Evolutionary conservation across 306 rosid species (phyloP).

Genomic region (Cyclanthera cordifolia): DNA sequence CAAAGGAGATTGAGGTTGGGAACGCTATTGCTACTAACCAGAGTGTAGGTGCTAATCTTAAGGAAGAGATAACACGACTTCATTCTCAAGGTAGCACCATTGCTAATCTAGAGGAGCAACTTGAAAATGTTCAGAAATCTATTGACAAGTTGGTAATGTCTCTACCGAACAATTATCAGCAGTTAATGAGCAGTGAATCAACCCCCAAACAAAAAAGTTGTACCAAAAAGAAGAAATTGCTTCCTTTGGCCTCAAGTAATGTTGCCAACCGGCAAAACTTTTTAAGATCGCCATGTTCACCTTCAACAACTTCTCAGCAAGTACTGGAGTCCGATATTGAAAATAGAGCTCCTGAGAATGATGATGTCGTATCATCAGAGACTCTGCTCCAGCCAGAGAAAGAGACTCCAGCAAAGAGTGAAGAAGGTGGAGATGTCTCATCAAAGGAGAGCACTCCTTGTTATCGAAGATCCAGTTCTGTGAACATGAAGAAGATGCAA

Average conservation of each 20-base stretch:
- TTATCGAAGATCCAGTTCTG: slow-evolving; percentile 76
- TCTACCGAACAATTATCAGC: slow-evolving; percentile 66
- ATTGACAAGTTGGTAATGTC: slow-evolving; percentile 97
- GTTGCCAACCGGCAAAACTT: slow-evolving; percentile 50
- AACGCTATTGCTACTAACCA: slow-evolving; percentile 49
- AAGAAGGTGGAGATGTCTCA: slow-evolving; percentile 73
- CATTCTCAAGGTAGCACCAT: slow-evolving; percentile 97
- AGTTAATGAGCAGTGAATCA: slow-evolving; percentile 33
- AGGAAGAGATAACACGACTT: slow-evolving; percentile 93
- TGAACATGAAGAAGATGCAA: slow-evolving; percentile 99
- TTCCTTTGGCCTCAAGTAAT: slow-evolving; percentile 73
- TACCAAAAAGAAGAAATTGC: slow-evolving; percentile 58
- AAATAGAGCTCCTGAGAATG: slow-evolving; percentile 62
- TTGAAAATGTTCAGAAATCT: slow-evolving; percentile 94
- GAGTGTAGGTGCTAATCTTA: slow-evolving; percentile 92
- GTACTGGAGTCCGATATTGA: slow-evolving; percentile 57
- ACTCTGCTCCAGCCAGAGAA: slow-evolving; percentile 55
- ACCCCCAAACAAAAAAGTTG: slow-evolving; percentile 62
- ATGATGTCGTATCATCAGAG: slow-evolving; percentile 40
- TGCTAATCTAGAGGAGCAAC: slow-evolving; percentile 93
- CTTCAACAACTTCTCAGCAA: slow-evolving; percentile 65
- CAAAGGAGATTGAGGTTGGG: slow-evolving; percentile 70
- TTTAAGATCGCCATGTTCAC: slow-evolving; percentile 86
- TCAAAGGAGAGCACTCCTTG: slow-evolving; percentile 77
- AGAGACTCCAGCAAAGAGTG: slow-evolving; percentile 81